Conservation (phyloP, 495 filamentous ascomycete species). For the Penicillium fimorum region DNA sequence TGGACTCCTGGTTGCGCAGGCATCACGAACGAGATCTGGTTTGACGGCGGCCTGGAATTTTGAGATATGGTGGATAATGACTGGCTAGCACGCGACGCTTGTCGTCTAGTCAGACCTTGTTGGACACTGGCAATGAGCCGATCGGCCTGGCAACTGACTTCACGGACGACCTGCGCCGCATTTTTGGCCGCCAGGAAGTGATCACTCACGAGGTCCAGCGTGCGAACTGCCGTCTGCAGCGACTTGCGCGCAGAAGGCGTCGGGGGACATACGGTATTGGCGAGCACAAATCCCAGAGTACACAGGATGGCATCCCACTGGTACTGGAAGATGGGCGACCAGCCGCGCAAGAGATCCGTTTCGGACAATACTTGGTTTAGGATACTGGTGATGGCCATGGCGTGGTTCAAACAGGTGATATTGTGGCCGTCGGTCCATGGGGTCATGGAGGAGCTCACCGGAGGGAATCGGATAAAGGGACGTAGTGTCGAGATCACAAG, state of each 20-base stretch:
- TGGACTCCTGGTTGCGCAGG: not conserved
- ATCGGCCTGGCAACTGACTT: not conserved
- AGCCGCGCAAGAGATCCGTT: slow-evolving; percentile 46
- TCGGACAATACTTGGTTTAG: slow-evolving; percentile 47
- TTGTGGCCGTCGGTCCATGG: not conserved
- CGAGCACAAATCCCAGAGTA: slow-evolving; percentile 44
- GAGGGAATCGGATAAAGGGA: slow-evolving; percentile 46
- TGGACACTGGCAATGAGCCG: not conserved
- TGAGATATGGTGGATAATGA: not conserved
- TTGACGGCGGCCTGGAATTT: not conserved
- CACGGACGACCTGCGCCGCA: not conserved
- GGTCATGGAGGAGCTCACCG: not conserved
- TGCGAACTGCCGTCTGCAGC: not conserved
- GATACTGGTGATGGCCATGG: slow-evolving; percentile 49
- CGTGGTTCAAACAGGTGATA: slow-evolving; percentile 30
- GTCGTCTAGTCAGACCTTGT: not conserved
- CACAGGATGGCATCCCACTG: slow-evolving; percentile 54
- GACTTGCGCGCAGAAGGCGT: not conserved
- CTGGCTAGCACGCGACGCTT: not conserved
- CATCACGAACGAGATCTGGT: not conserved
- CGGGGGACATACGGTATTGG: not conserved
- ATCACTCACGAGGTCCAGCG: not conserved
- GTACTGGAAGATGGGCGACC: slow-evolving; percentile 51
- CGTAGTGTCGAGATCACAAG: slow-evolving; percentile 44
- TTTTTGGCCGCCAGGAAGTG: not conserved